Percentiles rank a stretch among this genome's conserved stretches.
Evolutionary conservation across 2,329 filamentous ascomycete species (phyloP).

Genomic region (Monosporascus sp.): DNA sequence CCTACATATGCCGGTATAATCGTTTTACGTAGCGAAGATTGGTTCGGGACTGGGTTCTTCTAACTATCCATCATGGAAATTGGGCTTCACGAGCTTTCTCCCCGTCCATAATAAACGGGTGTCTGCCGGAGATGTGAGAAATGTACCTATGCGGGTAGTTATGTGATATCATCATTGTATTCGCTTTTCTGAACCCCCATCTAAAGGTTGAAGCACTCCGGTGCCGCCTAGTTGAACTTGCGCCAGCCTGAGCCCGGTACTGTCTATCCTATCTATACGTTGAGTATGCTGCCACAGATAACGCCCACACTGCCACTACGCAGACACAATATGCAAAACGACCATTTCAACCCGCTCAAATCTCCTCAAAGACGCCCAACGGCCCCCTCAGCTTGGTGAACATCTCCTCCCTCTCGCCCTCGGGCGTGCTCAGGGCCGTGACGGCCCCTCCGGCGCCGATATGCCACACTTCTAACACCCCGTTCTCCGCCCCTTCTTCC

Average conservation of each 20-base stretch:
- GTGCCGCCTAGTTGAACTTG: neutral
- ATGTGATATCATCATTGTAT: neutral
- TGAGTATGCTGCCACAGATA: neutral
- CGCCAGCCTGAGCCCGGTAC: neutral
- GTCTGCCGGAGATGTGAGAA: neutral
- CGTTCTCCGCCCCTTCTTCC: conserved; percentile 22
- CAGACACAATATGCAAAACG: neutral
- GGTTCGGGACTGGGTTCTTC: no score
- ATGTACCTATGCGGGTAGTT: neutral
- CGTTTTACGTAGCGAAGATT: no score
- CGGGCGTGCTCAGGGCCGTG: conserved; percentile 73
- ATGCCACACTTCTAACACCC: conserved; percentile 60
- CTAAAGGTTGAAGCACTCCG: neutral
- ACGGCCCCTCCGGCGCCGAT: conserved; percentile 89
- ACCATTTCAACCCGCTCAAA: neutral
- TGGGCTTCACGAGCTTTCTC: neutral
- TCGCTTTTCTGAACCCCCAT: neutral
- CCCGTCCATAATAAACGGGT: neutral
- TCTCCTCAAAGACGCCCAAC: conserved; percentile 43
- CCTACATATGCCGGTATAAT: neutral
- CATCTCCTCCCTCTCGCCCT: conserved; percentile 90
- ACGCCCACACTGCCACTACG: neutral
- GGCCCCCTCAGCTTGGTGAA: conserved; percentile 62
- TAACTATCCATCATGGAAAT: no score
- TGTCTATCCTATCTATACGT: neutral